Percentiles rank a stretch among this genome's conserved stretches.
Evolutionary conservation across 2,329 filamentous ascomycete species (phyloP).

Genomic region (Aspergillus sp.): DNA sequence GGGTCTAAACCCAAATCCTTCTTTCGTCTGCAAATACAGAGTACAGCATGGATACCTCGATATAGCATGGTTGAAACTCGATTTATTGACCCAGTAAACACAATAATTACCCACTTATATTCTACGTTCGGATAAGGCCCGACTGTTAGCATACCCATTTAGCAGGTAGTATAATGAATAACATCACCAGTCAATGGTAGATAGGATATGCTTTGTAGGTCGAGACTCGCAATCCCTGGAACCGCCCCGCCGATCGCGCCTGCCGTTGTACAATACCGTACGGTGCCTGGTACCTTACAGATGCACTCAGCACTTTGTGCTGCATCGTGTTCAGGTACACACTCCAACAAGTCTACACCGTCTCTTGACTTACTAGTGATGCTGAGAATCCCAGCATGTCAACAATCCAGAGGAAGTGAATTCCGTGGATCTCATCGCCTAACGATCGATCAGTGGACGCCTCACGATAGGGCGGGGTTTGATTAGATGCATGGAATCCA

Average conservation of each 20-base stretch:
- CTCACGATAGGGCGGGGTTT: background rate
- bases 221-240: conserved; percentile 16
- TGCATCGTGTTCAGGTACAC: background rate
- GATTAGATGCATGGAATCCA: conserved; percentile 8
- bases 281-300: conserved; percentile 10
- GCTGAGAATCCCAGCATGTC: background rate
- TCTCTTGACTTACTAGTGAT: background rate
- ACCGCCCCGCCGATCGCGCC: conserved; percentile 6
- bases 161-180: too few species aligned
- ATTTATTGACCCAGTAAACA: too few species aligned
- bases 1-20: too few species aligned
- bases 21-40: too few species aligned
- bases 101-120: too few species aligned
- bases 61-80: too few species aligned
- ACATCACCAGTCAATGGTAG: too few species aligned
- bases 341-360: background rate
- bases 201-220: conserved; percentile 1
- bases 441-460: background rate
- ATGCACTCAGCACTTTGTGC: background rate
- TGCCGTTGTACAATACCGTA: conserved; percentile 10
- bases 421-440: background rate
- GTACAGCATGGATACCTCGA: too few species aligned
- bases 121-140: too few species aligned
- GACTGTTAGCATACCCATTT: too few species aligned
- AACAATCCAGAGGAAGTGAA: background rate